phyloP scores from a whole-genome alignment of 768 basidiomycete species.

The Omphalotus guepiniiformis region DNA sequence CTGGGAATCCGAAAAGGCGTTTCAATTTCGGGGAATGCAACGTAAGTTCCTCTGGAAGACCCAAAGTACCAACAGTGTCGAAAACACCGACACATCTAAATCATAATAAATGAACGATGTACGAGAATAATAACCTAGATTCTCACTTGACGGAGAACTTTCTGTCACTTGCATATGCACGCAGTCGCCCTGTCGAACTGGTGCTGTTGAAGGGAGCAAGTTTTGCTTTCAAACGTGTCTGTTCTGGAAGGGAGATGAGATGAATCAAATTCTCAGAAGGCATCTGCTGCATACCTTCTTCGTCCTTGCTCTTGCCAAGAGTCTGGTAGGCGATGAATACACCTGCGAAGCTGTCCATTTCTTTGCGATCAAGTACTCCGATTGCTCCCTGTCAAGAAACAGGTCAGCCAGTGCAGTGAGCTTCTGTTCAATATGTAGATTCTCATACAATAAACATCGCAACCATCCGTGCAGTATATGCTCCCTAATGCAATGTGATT shows the following conservation, averaged over 20 bases:
- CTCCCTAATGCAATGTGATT: slow-evolving; percentile 42
- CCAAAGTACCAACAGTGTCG: slow-evolving; percentile 76
- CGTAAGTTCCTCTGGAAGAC: slow-evolving; percentile 63
- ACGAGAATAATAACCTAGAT: background rate
- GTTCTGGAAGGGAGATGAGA: slow-evolving; percentile 24
- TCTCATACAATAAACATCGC: slow-evolving; percentile 59
- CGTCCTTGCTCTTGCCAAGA: slow-evolving; percentile 49
- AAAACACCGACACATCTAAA: slow-evolving; percentile 67
- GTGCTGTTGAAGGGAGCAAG: slow-evolving; percentile 53
- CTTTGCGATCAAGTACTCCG: slow-evolving; percentile 62
- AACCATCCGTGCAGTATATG: slow-evolving; percentile 73
- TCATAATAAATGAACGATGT: background rate
- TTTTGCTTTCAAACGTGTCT: slow-evolving; percentile 32
- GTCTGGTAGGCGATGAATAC: slow-evolving; percentile 63
- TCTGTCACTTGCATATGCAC: slow-evolving; percentile 41
- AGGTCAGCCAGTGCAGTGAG: background rate
- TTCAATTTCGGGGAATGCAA: slow-evolving; percentile 37
- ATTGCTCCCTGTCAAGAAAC: slow-evolving; percentile 50
- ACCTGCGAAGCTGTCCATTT: slow-evolving; percentile 68
- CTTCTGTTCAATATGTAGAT: slow-evolving; percentile 7
- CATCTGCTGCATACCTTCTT: slow-evolving; percentile 29
- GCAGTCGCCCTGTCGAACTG: slow-evolving; percentile 47
- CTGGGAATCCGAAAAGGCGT: slow-evolving; percentile 63
- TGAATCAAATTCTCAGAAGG: background rate
- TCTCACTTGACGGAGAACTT: slow-evolving; percentile 62